Evolutionary conservation across 164 flowering plant genomes (phyloP), one percentile per base, ranked within the genome.

Genomic region (Saururus chinensis): DNA sequence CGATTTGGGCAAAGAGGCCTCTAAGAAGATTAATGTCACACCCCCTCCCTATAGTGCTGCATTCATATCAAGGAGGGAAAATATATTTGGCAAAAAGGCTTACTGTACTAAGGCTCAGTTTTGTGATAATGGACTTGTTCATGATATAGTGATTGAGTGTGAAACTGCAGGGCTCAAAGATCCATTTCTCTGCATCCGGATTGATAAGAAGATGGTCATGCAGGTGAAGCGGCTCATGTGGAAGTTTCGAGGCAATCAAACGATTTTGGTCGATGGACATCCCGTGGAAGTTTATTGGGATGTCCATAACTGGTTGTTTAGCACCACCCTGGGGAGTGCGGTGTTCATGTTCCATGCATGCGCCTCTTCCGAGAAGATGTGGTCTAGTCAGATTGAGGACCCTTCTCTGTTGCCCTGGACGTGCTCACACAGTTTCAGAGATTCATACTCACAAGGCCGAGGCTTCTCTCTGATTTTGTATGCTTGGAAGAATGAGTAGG

Each of bases 301-400:
- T 80, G 91, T 85, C 30, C 82, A 89, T 70, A 82, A 74, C 72
- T 89, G 97, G 97, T 76, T 89, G n/a, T 89, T 85, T 58, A 74
- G 86, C 23, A 12, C 77, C 25, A 24, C 80, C 10, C 42, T 64
- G 51, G 89, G 89, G 53, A 79, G 72, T 75, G 97, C 95, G 19
- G 88, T 89, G 49, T 87, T 89, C 62, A 78, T 89, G 97, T 89
- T 89, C 76, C 84, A 74, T 74, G 79, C 84, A 13, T 73, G 86
- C 66, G 75, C 71, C 19, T 75, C 92, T 0, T 81, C 81, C 1
- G 95, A 87, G 73, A 87, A 87, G 74, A 49, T 81, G 64, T 84
- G 88, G 87, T 70, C 70, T 23, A 73, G 79, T 65, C 79, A 76
- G 59, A 20, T 25, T 8, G 57, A 60, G 10, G 68, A 71, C 8